Evolutionary conservation across 495 filamentous ascomycete genomes (phyloP), one percentile per base, ranked within the genome.

Genomic region (Hypoxylon cercidicola): DNA sequence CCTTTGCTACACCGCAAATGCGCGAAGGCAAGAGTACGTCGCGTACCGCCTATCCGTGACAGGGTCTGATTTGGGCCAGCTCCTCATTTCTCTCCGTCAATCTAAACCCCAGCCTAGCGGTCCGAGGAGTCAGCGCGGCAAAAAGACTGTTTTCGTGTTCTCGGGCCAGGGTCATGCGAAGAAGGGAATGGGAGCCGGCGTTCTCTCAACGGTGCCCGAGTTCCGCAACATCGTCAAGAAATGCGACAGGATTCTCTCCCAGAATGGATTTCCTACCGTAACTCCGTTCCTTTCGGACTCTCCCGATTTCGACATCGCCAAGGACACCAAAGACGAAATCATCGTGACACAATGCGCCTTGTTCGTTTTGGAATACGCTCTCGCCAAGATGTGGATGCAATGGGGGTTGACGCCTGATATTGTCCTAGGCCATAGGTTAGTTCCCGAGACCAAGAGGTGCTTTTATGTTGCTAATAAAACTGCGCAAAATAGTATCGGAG

Each of bases 361-460:
- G 0, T 85, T 87, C 55, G 65, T 83, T 0, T 16, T 80, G 32
- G 83, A 86, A 55, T 85, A 85, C 50, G 65, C 81, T 1, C 77
- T 60, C 41, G 81, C 83, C 1, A 74, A 62, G 23, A 40, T 64
- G 6, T 87, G 83, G 83, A 80, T 85, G 0, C 77, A 81, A 21
- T 77, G 68, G 50, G 82, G 82, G 0, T 6, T 79, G 0, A 28
- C 64, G 30, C 56, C 78, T 0, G 57, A 52, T 10, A 73, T 79
- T 2, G 69, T 85, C 6, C 66, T 85, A 9, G 84, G 84, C 3
- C 84, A 87, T 56, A 82, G 79, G 66, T 81, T 37, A 40, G 51
- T 40, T 1, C 39, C 39, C 39, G 6, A 41, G 13, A 41, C 39
- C 39, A 3, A 7, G 13, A 41, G 6, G 13, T 15, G 39, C 16